Base-by-base conservation (phyloP, 75 land plant genomes). In the Ceratopteris richardii region DNA sequence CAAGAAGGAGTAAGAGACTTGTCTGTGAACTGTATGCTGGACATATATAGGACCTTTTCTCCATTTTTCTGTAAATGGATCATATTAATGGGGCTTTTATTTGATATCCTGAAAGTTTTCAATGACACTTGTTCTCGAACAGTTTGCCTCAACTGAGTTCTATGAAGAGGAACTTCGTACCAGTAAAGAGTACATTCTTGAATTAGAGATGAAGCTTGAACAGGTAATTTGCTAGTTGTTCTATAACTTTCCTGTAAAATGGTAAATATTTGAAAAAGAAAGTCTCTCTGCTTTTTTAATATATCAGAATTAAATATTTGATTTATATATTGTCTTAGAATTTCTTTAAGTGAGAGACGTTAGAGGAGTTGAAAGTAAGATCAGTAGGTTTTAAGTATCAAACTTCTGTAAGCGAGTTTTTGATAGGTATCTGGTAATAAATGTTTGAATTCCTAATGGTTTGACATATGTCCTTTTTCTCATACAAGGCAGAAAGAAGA, bases 121-220 rank as follows among this genome's bases (percentile, higher is more conserved):
- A n/a, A n/a, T n/a, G n/a, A n/a, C n/a, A n/a, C n/a, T n/a, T 33
- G 37, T 3, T 33, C 9, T 33, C 12, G 6, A 36, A 57, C 40
- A 63, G 65, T 63, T 50, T 63, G 65, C 65, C 21, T 51, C 56
- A 33, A 63, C 65, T n/a, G 65, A 63, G 33, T 63, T 50, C 23
- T 63, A 50, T 29, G 65, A 63, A 23, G 54, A 29, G 25, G 57
- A 51, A 10, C 47, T 50, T 23, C 22, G 48, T n/a, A 21, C 9
- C 20, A 51, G 18, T 6, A 63, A 63, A 51, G 65, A 63, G 7
- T 46, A 44, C 26, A 63, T 63, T 23, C 58, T 21, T 26, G 65
- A 63, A 5, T 28, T 63, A 2, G 65, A 63, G 25, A 51, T 31
- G 17, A 63, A 63, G 33, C 58, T 63, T 48, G 56, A 63, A 63